phyloP scores from a whole-genome alignment of 805 yeast genomes.

The Starmerella bacillaris region DNA sequence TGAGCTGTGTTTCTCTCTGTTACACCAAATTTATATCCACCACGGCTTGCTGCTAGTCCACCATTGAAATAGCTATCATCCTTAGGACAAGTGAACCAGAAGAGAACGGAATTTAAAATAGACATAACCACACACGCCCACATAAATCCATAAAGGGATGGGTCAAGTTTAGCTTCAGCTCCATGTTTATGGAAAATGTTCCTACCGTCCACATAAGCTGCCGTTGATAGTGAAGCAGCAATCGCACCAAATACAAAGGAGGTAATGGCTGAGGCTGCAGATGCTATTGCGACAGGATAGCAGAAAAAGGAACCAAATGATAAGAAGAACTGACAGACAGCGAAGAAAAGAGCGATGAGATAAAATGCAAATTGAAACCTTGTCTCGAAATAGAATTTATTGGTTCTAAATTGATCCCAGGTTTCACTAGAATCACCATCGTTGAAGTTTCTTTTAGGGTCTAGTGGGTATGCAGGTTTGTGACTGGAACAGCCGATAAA shows the following conservation, averaged over 20 bases:
- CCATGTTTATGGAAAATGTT: constrained; percentile 41
- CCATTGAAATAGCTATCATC: constrained; percentile 42
- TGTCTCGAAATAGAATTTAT: constrained; percentile 45
- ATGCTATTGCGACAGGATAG: constrained; percentile 18
- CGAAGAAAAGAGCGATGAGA: constrained; percentile 38
- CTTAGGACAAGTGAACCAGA: constrained; percentile 30
- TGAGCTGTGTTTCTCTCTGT: constrained; percentile 15
- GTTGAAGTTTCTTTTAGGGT: constrained; percentile 60
- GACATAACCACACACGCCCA: constrained; percentile 37
- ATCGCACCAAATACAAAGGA: constrained; percentile 25
- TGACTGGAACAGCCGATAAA: constrained; percentile 35
- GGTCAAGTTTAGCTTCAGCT: constrained; percentile 19
- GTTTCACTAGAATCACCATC: constrained; percentile 36
- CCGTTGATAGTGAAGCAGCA: constrained; percentile 57
- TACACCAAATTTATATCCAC: constrained; percentile 17
- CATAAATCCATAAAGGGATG: constrained; percentile 34
- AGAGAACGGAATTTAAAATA: constrained; percentile 19
- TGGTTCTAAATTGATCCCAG: constrained; percentile 37
- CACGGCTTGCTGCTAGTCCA: constrained; percentile 7
- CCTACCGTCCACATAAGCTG: constrained; percentile 57
- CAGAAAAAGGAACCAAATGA: constrained; percentile 6
- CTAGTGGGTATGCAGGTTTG: constrained; percentile 66
- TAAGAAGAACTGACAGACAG: constrained; percentile 31
- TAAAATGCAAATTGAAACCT: constrained; percentile 52
- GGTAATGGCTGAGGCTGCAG: constrained; percentile 16